phyloP scores from a whole-genome alignment of 2,329 filamentous ascomycete species.

The Stagonosporopsis tanaceti region DNA sequence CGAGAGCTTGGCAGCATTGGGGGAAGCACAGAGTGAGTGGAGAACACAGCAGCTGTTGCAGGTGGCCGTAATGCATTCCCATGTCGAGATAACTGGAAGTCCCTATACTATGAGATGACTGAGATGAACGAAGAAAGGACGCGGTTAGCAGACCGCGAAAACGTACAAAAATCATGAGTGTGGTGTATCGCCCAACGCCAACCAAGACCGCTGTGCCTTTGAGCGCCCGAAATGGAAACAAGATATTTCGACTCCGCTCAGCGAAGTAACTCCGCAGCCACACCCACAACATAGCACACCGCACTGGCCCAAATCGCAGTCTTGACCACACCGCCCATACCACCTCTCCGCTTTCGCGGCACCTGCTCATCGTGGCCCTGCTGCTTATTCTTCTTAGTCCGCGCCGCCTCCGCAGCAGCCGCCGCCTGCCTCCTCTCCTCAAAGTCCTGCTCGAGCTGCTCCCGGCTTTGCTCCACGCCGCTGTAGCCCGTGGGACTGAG shows the following conservation, averaged over 20 bases:
- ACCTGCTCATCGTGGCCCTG: conserved; percentile 1
- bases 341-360: conserved; percentile 21
- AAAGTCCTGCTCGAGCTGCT: conserved; percentile 34
- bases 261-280: conserved; percentile 36
- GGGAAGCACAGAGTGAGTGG: no score
- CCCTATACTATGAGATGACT: not conserved
- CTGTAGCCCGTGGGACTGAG: conserved; percentile 45
- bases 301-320: conserved; percentile 41
- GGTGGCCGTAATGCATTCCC: conserved; percentile 64
- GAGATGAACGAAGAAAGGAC: not conserved
- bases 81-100: not conserved
- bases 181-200: conserved; percentile 9
- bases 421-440: conserved; percentile 35
- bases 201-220: not conserved
- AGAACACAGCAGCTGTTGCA: conserved; percentile 40
- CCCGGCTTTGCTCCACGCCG: conserved; percentile 33
- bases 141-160: not conserved
- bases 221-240: not conserved
- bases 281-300: conserved; percentile 44
- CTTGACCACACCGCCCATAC: conserved; percentile 36
- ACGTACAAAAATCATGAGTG: conserved; percentile 1
- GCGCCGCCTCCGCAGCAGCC: conserved; percentile 8
- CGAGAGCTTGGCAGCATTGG: no score
- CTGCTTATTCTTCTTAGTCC: conserved; percentile 12
- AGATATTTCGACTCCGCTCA: not conserved